Base-by-base conservation (phyloP, 2,329 filamentous ascomycete species). In the Aspergillus oerlinghausenensis region DNA sequence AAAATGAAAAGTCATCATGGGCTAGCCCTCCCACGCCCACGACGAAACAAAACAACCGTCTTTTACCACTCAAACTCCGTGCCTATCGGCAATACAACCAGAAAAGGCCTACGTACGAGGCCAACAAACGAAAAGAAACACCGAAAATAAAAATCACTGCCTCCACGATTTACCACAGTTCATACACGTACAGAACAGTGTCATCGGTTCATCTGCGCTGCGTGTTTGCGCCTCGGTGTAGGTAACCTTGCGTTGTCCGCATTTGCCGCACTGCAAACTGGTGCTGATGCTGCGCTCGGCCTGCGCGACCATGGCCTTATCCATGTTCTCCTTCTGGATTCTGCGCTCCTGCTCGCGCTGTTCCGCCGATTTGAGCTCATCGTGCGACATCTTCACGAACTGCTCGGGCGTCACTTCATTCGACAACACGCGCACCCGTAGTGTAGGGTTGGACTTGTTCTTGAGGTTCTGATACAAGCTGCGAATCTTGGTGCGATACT, bases 191-290 rank as follows among this genome's bases (percentile, higher is more conserved):
- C 77, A 79, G 60, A 79, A 79, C 59, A 78, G 62, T 32, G 77
- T 79, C 77, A 79, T 79, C 68, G 93, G 93, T 78, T 97, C 94
- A 83, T 99, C 94, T 63, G 94, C 94, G 78, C 86, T 89, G 63
- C 94, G 84, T 17, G 94, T 99, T 81, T 99, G 94, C 4, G 94
- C 94, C 78, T 99, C 94, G 50, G 86, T 91, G 77, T 99, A 99
- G 75, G 88, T 92, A 70, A 97, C 94, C 81, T 91, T 92, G 80
- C 89, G 92, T 82, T 96, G 83, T 67, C 89, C 89, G 77, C 94
- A 99, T 75, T 92, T 92, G 70, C 91, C 85, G 78, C 94, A 99
- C 76, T 90, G 88, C 69, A 97, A 82, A 56, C 88, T 90, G 71
- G 89, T 88, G 72, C 88, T 92, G 77, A 97, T 91, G 71, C 88